Evolutionary conservation across 1,139 yeast species (phyloP).

Genomic region (Protomyces inouyei): DNA sequence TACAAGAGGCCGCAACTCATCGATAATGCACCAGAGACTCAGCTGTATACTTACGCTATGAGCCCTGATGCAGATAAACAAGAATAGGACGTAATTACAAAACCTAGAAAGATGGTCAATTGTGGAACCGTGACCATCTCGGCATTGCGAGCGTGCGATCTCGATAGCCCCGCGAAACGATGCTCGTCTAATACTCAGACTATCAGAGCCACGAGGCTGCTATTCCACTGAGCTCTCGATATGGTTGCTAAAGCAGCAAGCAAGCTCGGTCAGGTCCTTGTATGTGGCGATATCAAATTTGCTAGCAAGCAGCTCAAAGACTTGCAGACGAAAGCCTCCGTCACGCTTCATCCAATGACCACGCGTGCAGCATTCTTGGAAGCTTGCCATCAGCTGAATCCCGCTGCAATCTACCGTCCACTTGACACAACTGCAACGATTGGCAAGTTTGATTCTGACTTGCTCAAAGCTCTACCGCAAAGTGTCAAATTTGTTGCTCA

Average conservation of each 20-base stretch:
- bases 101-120: too few species aligned
- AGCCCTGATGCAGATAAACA: too few species aligned
- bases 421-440: conserved; percentile 43
- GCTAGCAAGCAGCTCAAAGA: not conserved
- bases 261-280: not conserved
- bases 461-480: conserved; percentile 56
- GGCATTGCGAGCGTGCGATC: too few species aligned
- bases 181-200: too few species aligned
- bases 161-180: too few species aligned
- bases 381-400: conserved; percentile 52
- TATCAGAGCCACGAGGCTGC: too few species aligned
- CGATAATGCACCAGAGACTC: too few species aligned
- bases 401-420: conserved; percentile 46
- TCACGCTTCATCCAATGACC: conserved; percentile 22
- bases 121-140: too few species aligned
- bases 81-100: too few species aligned
- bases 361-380: conserved; percentile 49
- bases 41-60: too few species aligned
- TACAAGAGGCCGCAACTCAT: too few species aligned
- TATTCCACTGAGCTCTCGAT: too few species aligned
- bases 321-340: not conserved
- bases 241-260: not conserved
- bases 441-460: conserved; percentile 73
- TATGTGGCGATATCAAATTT: conserved; percentile 5
- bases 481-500: conserved; percentile 64